Conservation (phyloP, 1,284 basidiomycete genomes). For the Phylloboletellus chloephorus region DNA sequence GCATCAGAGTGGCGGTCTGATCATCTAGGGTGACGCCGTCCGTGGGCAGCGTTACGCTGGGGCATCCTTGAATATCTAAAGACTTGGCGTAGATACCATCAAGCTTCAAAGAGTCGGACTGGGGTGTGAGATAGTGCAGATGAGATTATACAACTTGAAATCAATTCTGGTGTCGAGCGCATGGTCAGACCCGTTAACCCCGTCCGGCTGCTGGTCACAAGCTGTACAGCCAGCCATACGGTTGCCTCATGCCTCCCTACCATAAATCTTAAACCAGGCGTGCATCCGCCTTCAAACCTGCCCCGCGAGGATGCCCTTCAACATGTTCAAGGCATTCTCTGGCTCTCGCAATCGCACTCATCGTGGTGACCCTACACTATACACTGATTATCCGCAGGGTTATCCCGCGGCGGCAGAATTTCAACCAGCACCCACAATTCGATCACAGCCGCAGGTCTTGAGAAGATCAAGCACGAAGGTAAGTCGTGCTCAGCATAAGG, state of each 20-base stretch:
- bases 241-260: constrained; percentile 27
- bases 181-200: neutral
- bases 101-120: neutral
- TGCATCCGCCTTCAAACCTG: constrained; percentile 15
- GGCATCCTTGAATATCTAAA: constrained; percentile 2
- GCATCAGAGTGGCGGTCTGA: constrained; percentile 25
- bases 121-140: neutral
- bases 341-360: constrained; percentile 32
- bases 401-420: constrained; percentile 28
- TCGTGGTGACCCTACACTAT: constrained; percentile 25
- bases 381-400: constrained; percentile 28
- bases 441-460: constrained; percentile 24
- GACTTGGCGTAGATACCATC: neutral
- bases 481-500: constrained; percentile 10
- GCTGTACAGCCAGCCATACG: constrained; percentile 17
- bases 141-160: neutral
- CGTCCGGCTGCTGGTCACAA: too few relatives aligned
- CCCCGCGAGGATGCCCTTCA: constrained; percentile 34
- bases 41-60: constrained; percentile 12
- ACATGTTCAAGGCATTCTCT: constrained; percentile 35
- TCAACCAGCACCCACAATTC: constrained; percentile 21
- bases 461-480: constrained; percentile 29
- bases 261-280: constrained; percentile 27
- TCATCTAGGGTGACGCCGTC: constrained; percentile 12
- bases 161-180: too few relatives aligned